phyloP scores from a whole-genome alignment of 768 basidiomycete genomes.

The Agaricus subrufescens region DNA sequence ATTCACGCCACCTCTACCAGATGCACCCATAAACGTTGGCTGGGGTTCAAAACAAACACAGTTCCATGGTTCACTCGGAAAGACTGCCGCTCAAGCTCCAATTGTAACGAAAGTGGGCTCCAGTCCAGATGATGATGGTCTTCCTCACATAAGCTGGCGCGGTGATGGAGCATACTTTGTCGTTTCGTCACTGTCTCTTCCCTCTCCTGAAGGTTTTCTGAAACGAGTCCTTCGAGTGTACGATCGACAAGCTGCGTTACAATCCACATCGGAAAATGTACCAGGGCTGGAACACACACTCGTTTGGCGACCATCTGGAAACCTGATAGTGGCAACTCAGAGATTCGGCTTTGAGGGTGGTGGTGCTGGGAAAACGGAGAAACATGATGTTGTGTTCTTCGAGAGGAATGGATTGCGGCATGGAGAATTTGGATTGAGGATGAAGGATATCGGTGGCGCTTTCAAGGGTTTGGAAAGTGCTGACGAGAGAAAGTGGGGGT shows the following conservation, averaged over 20 bases:
- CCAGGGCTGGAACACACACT: conserved; percentile 76
- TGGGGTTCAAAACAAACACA: conserved; percentile 98
- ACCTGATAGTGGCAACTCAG: conserved; percentile 78
- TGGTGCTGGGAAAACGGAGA: conserved; percentile 57
- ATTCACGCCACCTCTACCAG: conserved; percentile 30
- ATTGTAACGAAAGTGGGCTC: conserved; percentile 35
- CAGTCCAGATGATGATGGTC: conserved; percentile 66
- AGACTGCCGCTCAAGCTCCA: conserved; percentile 65
- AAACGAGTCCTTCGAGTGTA: conserved; percentile 69
- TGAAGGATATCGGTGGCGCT: conserved; percentile 24
- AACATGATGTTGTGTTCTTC: conserved; percentile 89
- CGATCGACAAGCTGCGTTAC: conserved; percentile 66
- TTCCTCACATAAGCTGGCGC: conserved; percentile 84
- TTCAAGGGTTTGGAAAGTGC: conserved; percentile 27
- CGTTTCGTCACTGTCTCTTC: conserved; percentile 66
- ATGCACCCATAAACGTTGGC: conserved; percentile 90
- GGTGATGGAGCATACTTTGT: conserved; percentile 90
- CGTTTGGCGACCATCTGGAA: conserved; percentile 87
- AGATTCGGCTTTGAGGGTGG: conserved; percentile 76
- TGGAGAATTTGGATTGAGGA: conserved; percentile 74
- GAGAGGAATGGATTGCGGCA: conserved; percentile 93
- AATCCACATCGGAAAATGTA: conserved; percentile 81
- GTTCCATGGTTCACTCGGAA: conserved; percentile 94
- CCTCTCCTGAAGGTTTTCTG: conserved; percentile 20
- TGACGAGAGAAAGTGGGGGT: conserved; percentile 50